Base-by-base conservation (phyloP, 2,329 filamentous ascomycete species). In the Alternaria triticimaculans region DNA sequence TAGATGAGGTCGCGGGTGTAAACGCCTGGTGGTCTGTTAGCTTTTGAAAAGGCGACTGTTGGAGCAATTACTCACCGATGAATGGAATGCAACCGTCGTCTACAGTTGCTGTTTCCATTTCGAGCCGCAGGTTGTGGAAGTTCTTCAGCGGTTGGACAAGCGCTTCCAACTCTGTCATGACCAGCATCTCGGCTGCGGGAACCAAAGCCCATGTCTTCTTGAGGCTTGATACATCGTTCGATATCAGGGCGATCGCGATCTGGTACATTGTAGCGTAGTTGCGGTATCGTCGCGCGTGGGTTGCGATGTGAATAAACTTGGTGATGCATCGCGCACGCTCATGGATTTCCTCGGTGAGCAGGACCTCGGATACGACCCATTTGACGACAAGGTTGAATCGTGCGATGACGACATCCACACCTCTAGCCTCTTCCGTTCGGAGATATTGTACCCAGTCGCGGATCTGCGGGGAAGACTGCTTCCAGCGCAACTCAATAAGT, bases 381-480 rank as follows among this genome's bases (percentile, higher is more conserved):
- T 95, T 95, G 65, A 94, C 92, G 83, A 95, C 92, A 67, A 96
- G 88, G 78, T 96, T 96, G 83, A 96, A 96, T 53, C 92, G 90
- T 9, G 92, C 91, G 77, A 95, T 92, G 51, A 94, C 92, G 21
- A 96, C 90, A 75, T 95, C 92, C 41, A 96, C 90, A 14, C 92
- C 92, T 58, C 87, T 87, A 2, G 90, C 89, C 70, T 92, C 89
- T 46, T 89, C 87, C 54, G 89, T 89, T 56, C 90, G 88, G 44
- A 95, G 83, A 75, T 94, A 95, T 46, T 93, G 90, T 11, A 95
- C 92, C 92, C 92, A 96, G 21, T 93, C 92, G 57, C 89, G 87
- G 37, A 89, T 87, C 64, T 90, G 84, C 54, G 86, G 88, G 51
- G 87, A 87, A 15, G 87, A 85, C 70, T 93, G 88, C 76, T 92